Conservation (phyloP, 331 rosid species). For the Prunus yedoensis region DNA sequence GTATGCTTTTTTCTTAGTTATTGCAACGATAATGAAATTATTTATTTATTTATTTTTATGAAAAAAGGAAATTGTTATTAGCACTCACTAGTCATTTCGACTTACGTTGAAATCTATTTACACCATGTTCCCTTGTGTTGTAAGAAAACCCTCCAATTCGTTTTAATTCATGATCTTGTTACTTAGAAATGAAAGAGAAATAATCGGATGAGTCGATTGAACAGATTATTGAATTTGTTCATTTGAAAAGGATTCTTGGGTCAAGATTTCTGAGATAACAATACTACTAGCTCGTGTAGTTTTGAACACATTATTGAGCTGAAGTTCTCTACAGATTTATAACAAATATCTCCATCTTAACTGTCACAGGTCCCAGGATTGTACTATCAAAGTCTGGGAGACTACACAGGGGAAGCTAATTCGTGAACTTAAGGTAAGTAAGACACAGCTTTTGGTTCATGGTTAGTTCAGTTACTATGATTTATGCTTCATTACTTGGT, state of each 20-base stretch:
- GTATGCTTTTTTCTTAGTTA: conserved; percentile 37
- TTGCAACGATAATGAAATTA: conserved; percentile 8
- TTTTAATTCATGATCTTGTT: neutral
- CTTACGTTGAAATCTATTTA: neutral
- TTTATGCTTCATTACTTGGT: neutral
- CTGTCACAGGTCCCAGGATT: conserved; percentile 76
- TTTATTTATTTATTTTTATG: too few relatives aligned
- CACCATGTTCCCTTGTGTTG: neutral
- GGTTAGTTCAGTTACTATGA: neutral
- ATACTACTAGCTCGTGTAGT: neutral
- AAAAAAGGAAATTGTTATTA: neutral
- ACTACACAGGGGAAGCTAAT: conserved; percentile 88
- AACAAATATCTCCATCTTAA: conserved; percentile 20
- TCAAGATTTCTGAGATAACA: neutral
- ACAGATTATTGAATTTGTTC: neutral
- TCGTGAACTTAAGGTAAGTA: conserved; percentile 73
- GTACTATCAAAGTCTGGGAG: conserved; percentile 96
- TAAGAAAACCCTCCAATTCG: neutral
- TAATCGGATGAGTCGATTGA: neutral
- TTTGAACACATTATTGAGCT: neutral
- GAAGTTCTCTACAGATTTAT: neutral
- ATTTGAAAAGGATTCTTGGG: neutral
- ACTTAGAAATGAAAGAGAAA: neutral
- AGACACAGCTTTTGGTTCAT: neutral
- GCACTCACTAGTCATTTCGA: neutral